Percentiles rank a stretch among this genome's conserved stretches.
Evolutionary conservation across 2,329 filamentous ascomycete species (phyloP).

Genomic region (Colletotrichum lentis): DNA sequence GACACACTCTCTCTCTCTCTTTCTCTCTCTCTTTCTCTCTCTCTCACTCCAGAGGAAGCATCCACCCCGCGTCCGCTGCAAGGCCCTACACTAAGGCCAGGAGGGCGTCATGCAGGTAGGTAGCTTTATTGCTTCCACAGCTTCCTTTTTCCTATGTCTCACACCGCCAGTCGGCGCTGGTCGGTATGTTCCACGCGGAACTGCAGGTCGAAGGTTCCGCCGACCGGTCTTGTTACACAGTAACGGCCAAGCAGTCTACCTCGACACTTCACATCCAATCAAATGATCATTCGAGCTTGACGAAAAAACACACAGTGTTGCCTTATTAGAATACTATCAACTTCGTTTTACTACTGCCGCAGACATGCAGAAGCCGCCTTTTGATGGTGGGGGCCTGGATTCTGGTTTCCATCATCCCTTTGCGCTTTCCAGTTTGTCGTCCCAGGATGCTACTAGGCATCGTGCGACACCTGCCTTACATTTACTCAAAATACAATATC

Average conservation of each 20-base stretch:
- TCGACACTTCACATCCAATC: neutral
- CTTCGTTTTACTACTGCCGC: slow-evolving; percentile 19
- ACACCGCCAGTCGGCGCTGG: slow-evolving; percentile 34
- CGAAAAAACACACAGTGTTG: slow-evolving; percentile 19
- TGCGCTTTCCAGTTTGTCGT: slow-evolving; percentile 23
- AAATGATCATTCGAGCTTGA: neutral
- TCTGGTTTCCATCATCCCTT: slow-evolving; percentile 28
- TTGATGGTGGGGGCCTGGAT: slow-evolving; percentile 10
- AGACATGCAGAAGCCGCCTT: slow-evolving; percentile 21
- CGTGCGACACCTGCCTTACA: slow-evolving; percentile 9
- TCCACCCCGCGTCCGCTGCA: slow-evolving; percentile 4
- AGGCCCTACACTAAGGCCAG: slow-evolving; percentile 12
- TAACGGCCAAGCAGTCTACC: neutral
- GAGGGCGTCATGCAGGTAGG: slow-evolving; percentile 22
- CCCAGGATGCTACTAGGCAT: slow-evolving; percentile 21
- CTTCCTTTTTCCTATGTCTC: slow-evolving; percentile 20
- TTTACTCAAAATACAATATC: slow-evolving; percentile 35
- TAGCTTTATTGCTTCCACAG: slow-evolving; percentile 2
- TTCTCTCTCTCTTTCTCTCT: too few species aligned
- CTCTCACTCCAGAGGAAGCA: neutral
- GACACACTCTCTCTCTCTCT: too few species aligned
- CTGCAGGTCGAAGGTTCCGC: slow-evolving; percentile 9
- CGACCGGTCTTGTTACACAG: slow-evolving; percentile 8
- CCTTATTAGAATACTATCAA: slow-evolving; percentile 36
- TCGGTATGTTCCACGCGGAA: slow-evolving; percentile 25